phyloP scores from a whole-genome alignment of 192 early-diverging fungal genomes.

The Ramicandelaber brevisporus region DNA sequence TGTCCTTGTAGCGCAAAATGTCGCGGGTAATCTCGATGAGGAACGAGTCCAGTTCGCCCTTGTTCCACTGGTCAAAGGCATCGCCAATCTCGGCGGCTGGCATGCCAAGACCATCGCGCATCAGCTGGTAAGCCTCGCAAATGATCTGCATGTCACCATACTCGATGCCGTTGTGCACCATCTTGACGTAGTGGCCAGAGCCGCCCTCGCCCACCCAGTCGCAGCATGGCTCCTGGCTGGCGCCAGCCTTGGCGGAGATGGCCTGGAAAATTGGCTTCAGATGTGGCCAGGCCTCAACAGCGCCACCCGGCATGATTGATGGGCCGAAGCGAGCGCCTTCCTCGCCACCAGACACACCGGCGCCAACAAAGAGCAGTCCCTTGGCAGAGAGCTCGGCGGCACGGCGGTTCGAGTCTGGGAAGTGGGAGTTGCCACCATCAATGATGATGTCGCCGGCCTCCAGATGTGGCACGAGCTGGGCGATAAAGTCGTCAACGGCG shows the following conservation, averaged over 20 bases:
- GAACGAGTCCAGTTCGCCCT: constrained; percentile 91
- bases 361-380: constrained; percentile 84
- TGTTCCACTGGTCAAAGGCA: constrained; percentile 86
- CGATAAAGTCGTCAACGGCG: constrained; percentile 90
- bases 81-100: constrained; percentile 67
- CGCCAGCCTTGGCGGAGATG: constrained; percentile 70
- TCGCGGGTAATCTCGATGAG: constrained; percentile 89
- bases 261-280: constrained; percentile 94
- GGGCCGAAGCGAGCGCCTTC: constrained; percentile 95
- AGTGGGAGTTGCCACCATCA: constrained; percentile 98
- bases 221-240: constrained; percentile 87
- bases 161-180: constrained; percentile 99
- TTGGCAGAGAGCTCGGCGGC: constrained; percentile 68
- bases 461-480: constrained; percentile 62
- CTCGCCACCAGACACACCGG: constrained; percentile 97
- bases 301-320: constrained; percentile 93
- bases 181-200: constrained; percentile 98
- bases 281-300: constrained; percentile 70
- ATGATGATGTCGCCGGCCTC: constrained; percentile 88
- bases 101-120: constrained; percentile 68
- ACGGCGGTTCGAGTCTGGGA: constrained; percentile 82
- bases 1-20: constrained; percentile 82
- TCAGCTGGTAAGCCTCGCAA: constrained; percentile 78
- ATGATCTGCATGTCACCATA: constrained; percentile 99
- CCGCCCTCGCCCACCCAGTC: constrained; percentile 98